These are phyloP conservation scores for Solanum ahanhuiri DNA, from an alignment of 257 asterid genomes.

Conservation along the genomic window DNA sequence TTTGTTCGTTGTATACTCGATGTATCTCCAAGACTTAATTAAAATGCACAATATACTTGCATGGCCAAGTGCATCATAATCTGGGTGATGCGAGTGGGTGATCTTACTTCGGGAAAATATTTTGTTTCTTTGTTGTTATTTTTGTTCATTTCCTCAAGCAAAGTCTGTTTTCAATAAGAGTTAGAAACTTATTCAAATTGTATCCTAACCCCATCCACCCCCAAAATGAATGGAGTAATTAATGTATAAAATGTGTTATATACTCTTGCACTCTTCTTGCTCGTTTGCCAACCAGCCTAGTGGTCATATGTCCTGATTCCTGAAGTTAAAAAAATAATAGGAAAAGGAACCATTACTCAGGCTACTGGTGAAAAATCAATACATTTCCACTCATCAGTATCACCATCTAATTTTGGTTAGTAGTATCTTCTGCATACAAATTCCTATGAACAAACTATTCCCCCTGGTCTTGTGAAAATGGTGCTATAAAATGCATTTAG, in stretches of 20 bases:
- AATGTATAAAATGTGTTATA: background rate
- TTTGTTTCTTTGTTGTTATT: background rate
- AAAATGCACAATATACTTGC: background rate
- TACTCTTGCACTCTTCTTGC: background rate
- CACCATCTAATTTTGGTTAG: background rate
- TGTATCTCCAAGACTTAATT: background rate
- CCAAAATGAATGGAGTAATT: background rate
- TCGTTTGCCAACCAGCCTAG: background rate
- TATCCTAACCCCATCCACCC: background rate
- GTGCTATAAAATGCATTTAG: background rate
- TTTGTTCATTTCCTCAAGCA: background rate
- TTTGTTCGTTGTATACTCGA: background rate
- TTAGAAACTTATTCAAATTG: background rate
- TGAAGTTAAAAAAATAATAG: background rate
- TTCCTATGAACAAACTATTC: background rate
- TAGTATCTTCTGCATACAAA: background rate
- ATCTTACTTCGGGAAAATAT: background rate
- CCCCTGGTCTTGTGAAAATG: background rate
- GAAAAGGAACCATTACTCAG: background rate
- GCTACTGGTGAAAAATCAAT: background rate
- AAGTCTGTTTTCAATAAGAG: background rate
- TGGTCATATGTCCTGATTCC: background rate
- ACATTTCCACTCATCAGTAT: background rate
- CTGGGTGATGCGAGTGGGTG: background rate
- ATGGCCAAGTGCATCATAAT: background rate